Base-by-base conservation (phyloP, 2,329 filamentous ascomycete species). In the Cercospora beticola region DNA sequence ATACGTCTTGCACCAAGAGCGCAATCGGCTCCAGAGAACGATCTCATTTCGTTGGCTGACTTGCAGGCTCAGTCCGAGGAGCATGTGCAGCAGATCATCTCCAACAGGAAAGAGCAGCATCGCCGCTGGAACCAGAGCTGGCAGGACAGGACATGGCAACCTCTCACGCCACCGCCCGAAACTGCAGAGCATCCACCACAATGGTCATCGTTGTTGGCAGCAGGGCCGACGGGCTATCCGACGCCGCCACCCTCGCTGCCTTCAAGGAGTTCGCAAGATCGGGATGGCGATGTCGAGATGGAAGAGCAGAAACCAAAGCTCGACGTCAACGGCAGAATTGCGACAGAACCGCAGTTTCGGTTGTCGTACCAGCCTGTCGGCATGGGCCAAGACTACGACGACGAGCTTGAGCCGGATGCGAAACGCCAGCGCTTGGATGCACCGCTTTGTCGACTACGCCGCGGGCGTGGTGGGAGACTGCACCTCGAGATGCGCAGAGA, bases 41-140 rank as follows among this genome's bases (percentile, higher is more conserved):
- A 98, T 76, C 86, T 97, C 69, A 85, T 91, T 36, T 84, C 89
- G 71, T 82, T 97, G 71, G 86, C 91, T 70, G 92, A 97, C 75
- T 87, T 92, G 74, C 86, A 91, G 65, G 88, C 89, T 54, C 92
- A 97, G 80, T 92, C 92, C 79, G 90, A 94, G 74, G 93, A 91
- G 73, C 88, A 92, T 74, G 89, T 97, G 73, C 86, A 90, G 71
- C 86, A 86, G 72, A 93, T 96, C 76, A 92, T 98, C 78, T 92
- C 96, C 79, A 88, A 88, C 74, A 94, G 96, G 81, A 89, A 96
- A 65, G 87, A 90, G 75, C 94, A 95, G 81, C 94, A 97, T 81
- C 88, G 91, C 74, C 89, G 91, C 78, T 97, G 94, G 93, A 97
- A 97, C 81, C 86, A 92, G 75, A 91, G 92, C 77, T 93, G 92